Base-by-base conservation (phyloP, 2,329 filamentous ascomycete genomes). In the Cladophialophora chaetospira region DNA sequence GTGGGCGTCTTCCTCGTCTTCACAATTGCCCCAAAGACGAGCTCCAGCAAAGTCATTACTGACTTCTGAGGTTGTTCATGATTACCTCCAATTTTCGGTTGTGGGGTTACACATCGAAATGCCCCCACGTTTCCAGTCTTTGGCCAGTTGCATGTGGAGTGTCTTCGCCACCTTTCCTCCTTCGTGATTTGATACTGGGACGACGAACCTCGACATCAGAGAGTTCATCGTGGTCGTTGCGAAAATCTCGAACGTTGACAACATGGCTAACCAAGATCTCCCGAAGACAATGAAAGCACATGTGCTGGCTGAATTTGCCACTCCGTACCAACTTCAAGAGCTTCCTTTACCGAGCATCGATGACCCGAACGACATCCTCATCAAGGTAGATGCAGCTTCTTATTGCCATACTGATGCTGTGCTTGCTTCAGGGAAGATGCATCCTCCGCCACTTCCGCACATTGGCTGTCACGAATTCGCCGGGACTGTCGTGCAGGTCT, bases 381-480 rank as follows among this genome's bases (percentile, higher is more conserved):
- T 79, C 64, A 71, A 71, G 55, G 76, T 79, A 29, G 71, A 74
- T 44, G 77, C 77, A 5, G 75, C 75, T 6, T 78, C 75, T 1
- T 79, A 79, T 61, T 78, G 75, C 65, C 76, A 79, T 60, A 78
- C 75, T 5, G 72, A 75, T 49, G 69, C 65, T 17, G 70, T 74
- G 11, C 67, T 75, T 17, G 69, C 72, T 25, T 59, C 69, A 29
- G 72, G 72, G 6, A 63, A 68, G 40, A 70, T 73, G 69, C 65
- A 64, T 5, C 66, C 65, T 1, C 58, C 69, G 23, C 74, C 76
- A 0, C 68, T 69, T 2, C 77, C 77, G 8, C 75, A 77, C 57
- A 65, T 78, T 31, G 72, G 75, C 31, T 74, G 72, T 53, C 76
- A 79, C 61, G 77, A 79, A 53, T 78, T 78, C 52, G 75, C 76